These are phyloP conservation scores for Botrytis elliptica DNA, from an alignment of 2,329 filamentous ascomycete species.

Conservation along the genomic window DNA sequence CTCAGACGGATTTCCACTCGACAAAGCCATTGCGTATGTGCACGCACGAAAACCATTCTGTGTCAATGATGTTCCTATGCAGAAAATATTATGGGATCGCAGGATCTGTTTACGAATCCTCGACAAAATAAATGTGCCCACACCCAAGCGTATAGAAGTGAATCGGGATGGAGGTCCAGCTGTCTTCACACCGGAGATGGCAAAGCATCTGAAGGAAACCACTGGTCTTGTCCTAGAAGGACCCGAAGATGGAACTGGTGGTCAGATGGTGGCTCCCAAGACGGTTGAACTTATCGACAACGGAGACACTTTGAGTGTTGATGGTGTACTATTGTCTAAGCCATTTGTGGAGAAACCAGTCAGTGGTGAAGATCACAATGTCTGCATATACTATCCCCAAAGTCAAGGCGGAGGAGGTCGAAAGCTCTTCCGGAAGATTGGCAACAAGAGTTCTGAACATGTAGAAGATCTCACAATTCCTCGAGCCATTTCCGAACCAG, in stretches of 20 bases:
- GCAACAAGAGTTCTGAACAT: conserved; percentile 98
- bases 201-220: conserved; percentile 74
- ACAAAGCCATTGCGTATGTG: conserved; percentile 95
- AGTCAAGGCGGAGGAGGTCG: conserved; percentile 84
- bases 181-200: conserved; percentile 74
- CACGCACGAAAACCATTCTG: conserved; percentile 93
- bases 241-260: conserved; percentile 63
- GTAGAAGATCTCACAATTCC: conserved; percentile 75
- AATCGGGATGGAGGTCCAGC: conserved; percentile 88
- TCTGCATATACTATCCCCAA: conserved; percentile 93
- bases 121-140: conserved; percentile 85
- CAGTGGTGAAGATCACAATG: conserved; percentile 98
- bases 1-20: conserved; percentile 92
- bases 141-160: conserved; percentile 84
- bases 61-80: conserved; percentile 96
- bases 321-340: conserved; percentile 78
- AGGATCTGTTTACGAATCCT: conserved; percentile 84
- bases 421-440: conserved; percentile 92
- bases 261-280: conserved; percentile 50
- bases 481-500: conserved; percentile 75
- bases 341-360: conserved; percentile 98
- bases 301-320: conserved; percentile 82
- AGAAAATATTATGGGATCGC: conserved; percentile 94
- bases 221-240: conserved; percentile 76
- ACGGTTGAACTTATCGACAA: conserved; percentile 86